These are phyloP conservation scores for Talaromyces proteolyticus DNA, from an alignment of 495 filamentous ascomycete genomes.

Conservation along the genomic window DNA sequence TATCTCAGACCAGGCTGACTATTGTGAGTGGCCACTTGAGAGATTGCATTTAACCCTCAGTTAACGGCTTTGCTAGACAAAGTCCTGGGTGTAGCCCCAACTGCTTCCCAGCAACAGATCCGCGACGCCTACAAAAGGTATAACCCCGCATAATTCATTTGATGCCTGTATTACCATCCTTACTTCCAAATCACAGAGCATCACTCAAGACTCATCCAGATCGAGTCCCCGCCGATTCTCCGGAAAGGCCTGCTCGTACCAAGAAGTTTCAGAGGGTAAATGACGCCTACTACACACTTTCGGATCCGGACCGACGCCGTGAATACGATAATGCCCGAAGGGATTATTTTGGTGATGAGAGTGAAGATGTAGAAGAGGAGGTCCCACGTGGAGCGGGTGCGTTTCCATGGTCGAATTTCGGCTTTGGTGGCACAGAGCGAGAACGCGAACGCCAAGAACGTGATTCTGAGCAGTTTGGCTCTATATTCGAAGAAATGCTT, in stretches of 20 bases:
- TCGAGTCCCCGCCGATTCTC: conserved; percentile 76
- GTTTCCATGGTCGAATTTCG: conserved; percentile 60
- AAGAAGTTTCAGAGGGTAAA: conserved; percentile 93
- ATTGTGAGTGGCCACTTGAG: conserved; percentile 18
- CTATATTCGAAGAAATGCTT: conserved; percentile 97
- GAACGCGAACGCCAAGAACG: conserved; percentile 39
- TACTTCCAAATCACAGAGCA: conserved; percentile 54
- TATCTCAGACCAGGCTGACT: conserved; percentile 20
- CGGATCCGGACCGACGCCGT: conserved; percentile 68
- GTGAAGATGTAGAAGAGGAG: conserved; percentile 54
- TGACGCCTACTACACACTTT: conserved; percentile 96
- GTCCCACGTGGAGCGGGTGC: conserved; percentile 42
- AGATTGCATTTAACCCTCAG: background rate
- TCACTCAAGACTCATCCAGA: conserved; percentile 94
- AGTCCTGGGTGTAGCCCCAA: conserved; percentile 66
- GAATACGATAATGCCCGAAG: conserved; percentile 79
- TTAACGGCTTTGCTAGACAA: conserved; percentile 34
- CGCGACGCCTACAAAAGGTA: conserved; percentile 93
- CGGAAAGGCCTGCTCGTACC: conserved; percentile 77
- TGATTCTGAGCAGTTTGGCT: conserved; percentile 74
- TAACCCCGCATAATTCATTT: conserved; percentile 1
- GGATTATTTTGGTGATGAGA: conserved; percentile 40
- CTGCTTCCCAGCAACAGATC: conserved; percentile 76
- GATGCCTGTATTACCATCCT: too few relatives aligned
- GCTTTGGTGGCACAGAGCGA: conserved; percentile 37